Percentiles rank a stretch among this genome's conserved stretches.
phyloP scores from a whole-genome alignment of 2,329 filamentous ascomycete species.

The Sarocladiaceae sp. region DNA sequence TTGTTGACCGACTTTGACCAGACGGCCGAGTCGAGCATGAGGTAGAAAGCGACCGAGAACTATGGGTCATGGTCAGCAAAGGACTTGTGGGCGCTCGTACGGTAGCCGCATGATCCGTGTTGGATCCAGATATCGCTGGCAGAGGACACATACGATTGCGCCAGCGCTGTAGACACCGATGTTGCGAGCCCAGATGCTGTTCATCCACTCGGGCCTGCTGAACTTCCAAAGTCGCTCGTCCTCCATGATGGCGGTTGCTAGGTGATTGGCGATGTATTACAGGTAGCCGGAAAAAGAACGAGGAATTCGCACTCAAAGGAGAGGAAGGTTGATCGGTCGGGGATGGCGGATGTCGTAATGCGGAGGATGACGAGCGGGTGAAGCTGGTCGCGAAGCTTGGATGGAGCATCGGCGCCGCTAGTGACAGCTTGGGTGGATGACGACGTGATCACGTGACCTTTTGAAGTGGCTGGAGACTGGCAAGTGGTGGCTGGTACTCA shows the following conservation, averaged over 20 bases:
- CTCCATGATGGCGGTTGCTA: slow-evolving; percentile 38
- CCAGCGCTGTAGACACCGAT: slow-evolving; percentile 57
- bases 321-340: not conserved
- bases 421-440: slow-evolving; percentile 1
- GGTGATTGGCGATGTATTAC: not conserved
- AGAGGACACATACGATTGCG: slow-evolving; percentile 50
- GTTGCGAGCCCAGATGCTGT: slow-evolving; percentile 57
- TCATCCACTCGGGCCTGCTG: slow-evolving; percentile 59
- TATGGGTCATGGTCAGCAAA: slow-evolving; percentile 27
- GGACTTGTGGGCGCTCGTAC: too few relatives aligned
- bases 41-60: slow-evolving; percentile 65
- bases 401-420: not conserved
- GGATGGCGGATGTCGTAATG: slow-evolving; percentile 1
- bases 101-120: too few relatives aligned
- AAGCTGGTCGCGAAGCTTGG: slow-evolving; percentile 6
- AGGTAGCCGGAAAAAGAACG: not conserved
- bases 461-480: not conserved
- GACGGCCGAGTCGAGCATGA: slow-evolving; percentile 60
- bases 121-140: not conserved
- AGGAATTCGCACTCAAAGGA: too few relatives aligned
- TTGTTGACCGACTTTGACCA: slow-evolving; percentile 59
- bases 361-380: slow-evolving; percentile 5
- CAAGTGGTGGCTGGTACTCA: not conserved
- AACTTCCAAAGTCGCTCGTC: slow-evolving; percentile 65
- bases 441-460: not conserved